Evolutionary conservation across 2,329 filamentous ascomycete species (phyloP).

Genomic region (Chaetomiaceae sp.): DNA sequence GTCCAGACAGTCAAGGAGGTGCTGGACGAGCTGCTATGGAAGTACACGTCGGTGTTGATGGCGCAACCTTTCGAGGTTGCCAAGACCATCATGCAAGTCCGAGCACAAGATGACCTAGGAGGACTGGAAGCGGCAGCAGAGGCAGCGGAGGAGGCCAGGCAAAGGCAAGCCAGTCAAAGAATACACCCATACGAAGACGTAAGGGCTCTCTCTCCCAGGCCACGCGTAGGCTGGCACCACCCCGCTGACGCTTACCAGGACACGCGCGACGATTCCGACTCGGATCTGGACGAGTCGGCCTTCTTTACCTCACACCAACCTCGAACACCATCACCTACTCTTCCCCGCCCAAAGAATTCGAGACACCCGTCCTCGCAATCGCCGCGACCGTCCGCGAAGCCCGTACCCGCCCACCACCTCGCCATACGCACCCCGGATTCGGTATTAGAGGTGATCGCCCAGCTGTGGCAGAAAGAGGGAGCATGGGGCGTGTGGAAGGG

Average conservation of each 20-base stretch:
- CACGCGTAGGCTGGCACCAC: neutral
- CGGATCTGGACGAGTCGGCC: slow-evolving; percentile 70
- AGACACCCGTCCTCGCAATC: slow-evolving; percentile 33
- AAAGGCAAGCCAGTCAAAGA: slow-evolving; percentile 21
- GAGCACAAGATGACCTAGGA: slow-evolving; percentile 49
- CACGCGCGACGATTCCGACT: slow-evolving; percentile 51
- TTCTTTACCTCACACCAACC: slow-evolving; percentile 72
- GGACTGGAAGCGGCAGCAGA: slow-evolving; percentile 30
- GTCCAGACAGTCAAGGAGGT: slow-evolving; percentile 71
- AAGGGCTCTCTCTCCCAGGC: slow-evolving; percentile 16
- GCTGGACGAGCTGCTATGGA: slow-evolving; percentile 82
- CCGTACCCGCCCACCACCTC: slow-evolving; percentile 56
- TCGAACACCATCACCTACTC: slow-evolving; percentile 49
- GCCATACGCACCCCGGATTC: slow-evolving; percentile 71
- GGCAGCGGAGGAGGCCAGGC: slow-evolving; percentile 31
- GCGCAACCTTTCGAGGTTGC: slow-evolving; percentile 96
- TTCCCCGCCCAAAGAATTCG: slow-evolving; percentile 34
- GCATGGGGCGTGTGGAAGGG: slow-evolving; percentile 93
- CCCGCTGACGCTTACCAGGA: slow-evolving; percentile 1
- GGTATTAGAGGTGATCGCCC: slow-evolving; percentile 77
- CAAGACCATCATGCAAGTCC: slow-evolving; percentile 85
- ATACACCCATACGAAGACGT: slow-evolving; percentile 28
- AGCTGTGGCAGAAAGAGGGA: slow-evolving; percentile 85
- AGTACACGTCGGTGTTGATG: slow-evolving; percentile 83
- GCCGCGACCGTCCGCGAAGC: slow-evolving; percentile 35